Conservation (phyloP, 176 grass and related monocot species). For the Musa troglodytarum region DNA sequence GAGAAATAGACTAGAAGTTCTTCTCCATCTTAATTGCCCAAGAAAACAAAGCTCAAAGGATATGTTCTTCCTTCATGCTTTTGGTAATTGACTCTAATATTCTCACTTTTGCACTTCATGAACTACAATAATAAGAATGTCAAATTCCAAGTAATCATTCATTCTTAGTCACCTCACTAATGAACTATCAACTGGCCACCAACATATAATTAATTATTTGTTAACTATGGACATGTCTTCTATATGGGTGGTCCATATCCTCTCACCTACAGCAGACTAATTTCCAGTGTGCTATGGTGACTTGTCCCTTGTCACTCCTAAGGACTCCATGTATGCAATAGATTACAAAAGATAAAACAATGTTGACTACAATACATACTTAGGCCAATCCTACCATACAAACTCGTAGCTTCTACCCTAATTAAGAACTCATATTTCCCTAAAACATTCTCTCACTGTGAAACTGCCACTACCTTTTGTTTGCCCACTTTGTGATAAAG, state of each 20-base stretch:
- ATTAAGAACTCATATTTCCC: neutral
- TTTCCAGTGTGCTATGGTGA: neutral
- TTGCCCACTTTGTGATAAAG: slow-evolving; percentile 15
- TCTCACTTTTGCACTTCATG: no score
- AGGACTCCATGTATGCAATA: neutral
- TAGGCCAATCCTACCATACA: neutral
- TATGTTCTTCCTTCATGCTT: no score
- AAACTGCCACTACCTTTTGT: slow-evolving; percentile 9
- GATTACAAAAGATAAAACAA: neutral
- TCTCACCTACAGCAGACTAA: neutral
- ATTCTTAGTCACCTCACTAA: neutral
- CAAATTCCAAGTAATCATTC: neutral
- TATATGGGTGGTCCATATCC: neutral
- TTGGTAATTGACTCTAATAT: no score
- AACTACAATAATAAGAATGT: neutral
- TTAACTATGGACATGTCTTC: neutral
- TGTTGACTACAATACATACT: neutral
- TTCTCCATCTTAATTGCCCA: no score
- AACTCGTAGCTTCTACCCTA: neutral
- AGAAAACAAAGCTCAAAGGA: no score
- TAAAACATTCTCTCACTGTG: neutral
- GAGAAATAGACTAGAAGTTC: no score
- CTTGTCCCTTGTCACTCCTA: neutral
- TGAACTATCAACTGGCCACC: neutral
- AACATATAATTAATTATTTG: neutral